Conservation (phyloP, 73 alveolate species). For the Paramecium pentaurelia region DNA sequence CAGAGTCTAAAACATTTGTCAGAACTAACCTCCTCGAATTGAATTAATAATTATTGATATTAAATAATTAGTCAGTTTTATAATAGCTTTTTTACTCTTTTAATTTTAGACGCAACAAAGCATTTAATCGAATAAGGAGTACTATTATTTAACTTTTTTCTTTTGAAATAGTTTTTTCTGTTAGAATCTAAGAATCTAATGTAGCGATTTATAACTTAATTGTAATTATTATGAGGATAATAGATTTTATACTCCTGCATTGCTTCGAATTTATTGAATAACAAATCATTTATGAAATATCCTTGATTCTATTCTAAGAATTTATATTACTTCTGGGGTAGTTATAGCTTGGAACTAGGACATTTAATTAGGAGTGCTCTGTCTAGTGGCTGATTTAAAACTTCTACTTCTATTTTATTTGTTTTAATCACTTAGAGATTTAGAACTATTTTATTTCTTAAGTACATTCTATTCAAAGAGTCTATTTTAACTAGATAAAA, state of each 20-base stretch:
- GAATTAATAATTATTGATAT: not conserved
- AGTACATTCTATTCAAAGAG: not conserved
- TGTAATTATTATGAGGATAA: not conserved
- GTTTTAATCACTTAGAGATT: not conserved
- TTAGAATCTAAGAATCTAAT: not conserved
- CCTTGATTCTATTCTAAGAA: constrained; percentile 4
- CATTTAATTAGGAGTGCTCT: not conserved
- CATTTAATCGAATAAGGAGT: not conserved
- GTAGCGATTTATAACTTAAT: not conserved
- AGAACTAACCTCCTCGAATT: not conserved
- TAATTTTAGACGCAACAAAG: constrained; percentile 16
- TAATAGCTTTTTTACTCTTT: constrained; percentile 4
- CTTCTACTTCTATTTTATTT: not conserved
- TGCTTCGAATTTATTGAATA: not conserved
- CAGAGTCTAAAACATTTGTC: not conserved
- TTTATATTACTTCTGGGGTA: not conserved
- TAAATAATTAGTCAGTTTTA: not conserved
- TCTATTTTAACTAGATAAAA: not conserved
- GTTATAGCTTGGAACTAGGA: not conserved
- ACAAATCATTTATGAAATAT: not conserved
- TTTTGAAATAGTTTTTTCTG: not conserved
- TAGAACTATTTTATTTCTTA: not conserved
- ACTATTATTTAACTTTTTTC: not conserved
- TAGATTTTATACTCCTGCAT: not conserved
- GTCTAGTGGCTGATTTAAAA: not conserved